phyloP scores from a whole-genome alignment of 2,329 filamentous ascomycete species.

The Diaporthe batatas region DNA sequence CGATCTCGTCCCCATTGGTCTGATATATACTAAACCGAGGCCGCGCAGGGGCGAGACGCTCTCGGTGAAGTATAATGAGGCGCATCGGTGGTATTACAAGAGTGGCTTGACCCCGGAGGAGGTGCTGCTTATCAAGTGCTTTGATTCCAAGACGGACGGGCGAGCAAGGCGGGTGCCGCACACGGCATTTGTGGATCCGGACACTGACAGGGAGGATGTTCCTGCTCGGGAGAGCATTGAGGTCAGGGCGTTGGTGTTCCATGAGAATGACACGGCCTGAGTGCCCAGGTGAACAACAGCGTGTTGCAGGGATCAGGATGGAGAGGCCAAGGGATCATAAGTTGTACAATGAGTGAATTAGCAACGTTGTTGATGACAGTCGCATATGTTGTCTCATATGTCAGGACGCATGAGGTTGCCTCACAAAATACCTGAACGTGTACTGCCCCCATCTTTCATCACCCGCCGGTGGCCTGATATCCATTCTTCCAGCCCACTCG shows the following conservation, averaged over 20 bases:
- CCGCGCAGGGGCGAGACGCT: slow-evolving; percentile 18
- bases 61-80: slow-evolving; percentile 15
- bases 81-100: slow-evolving; percentile 63
- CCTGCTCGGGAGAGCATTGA: slow-evolving; percentile 40
- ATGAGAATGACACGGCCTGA: slow-evolving; percentile 26
- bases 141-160: slow-evolving; percentile 59
- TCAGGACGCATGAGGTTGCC: slow-evolving; percentile 28
- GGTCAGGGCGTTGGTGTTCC: slow-evolving; percentile 38
- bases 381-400: background rate
- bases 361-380: background rate
- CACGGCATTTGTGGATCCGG: slow-evolving; percentile 45
- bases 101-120: slow-evolving; percentile 64
- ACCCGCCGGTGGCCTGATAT: slow-evolving; percentile 44
- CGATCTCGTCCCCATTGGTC: slow-evolving; percentile 55
- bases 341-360: background rate
- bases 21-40: slow-evolving; percentile 50
- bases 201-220: slow-evolving; percentile 54
- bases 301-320: background rate
- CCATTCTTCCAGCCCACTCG: slow-evolving; percentile 47
- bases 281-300: background rate
- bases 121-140: slow-evolving; percentile 72
- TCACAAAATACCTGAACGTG: slow-evolving; percentile 52
- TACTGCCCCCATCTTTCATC: slow-evolving; percentile 51
- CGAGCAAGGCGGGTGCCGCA: slow-evolving; percentile 49
- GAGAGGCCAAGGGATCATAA: background rate